These are phyloP conservation scores for Saprolegnia diclina DNA, from an alignment of 352 stramenopile genomes.

Conservation along the genomic window DNA sequence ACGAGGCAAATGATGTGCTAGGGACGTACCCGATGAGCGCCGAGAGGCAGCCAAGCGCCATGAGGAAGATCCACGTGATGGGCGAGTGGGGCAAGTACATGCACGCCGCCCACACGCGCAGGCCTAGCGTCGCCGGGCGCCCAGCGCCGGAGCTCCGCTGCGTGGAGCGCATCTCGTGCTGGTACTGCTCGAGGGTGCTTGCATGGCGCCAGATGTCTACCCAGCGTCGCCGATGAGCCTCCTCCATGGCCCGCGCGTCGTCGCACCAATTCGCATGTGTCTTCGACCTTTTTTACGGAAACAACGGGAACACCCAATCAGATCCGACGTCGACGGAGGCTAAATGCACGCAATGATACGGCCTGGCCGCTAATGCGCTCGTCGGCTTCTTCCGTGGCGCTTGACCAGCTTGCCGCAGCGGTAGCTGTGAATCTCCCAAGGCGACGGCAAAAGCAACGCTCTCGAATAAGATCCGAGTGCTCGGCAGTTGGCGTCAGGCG, in stretches of 20 bases:
- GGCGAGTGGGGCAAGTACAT: conserved; percentile 77
- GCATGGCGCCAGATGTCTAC: conserved; percentile 23
- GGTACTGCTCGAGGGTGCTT: conserved; percentile 12
- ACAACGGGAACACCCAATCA: neutral
- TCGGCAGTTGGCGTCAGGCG: too few relatives aligned
- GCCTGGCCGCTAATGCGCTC: too few relatives aligned
- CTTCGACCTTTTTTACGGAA: neutral
- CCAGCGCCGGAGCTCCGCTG: neutral
- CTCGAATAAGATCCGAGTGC: too few relatives aligned
- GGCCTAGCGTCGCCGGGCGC: conserved; percentile 3
- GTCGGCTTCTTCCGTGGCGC: neutral
- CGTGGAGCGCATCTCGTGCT: conserved; percentile 9
- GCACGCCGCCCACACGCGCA: conserved; percentile 30
- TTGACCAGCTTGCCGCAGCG: neutral
- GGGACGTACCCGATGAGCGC: conserved; percentile 53
- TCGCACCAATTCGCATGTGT: neutral
- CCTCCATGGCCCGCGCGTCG: neutral
- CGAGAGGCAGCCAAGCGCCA: conserved; percentile 48
- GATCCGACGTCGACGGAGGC: neutral
- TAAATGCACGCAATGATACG: conserved; percentile 2
- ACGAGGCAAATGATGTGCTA: neutral
- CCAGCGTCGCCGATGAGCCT: too few relatives aligned
- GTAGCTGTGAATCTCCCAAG: too few relatives aligned
- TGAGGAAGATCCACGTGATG: conserved; percentile 74
- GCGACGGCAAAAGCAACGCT: too few relatives aligned